phyloP scores from a whole-genome alignment of 2,329 filamentous ascomycete species.

The Chaetomium sp. region DNA sequence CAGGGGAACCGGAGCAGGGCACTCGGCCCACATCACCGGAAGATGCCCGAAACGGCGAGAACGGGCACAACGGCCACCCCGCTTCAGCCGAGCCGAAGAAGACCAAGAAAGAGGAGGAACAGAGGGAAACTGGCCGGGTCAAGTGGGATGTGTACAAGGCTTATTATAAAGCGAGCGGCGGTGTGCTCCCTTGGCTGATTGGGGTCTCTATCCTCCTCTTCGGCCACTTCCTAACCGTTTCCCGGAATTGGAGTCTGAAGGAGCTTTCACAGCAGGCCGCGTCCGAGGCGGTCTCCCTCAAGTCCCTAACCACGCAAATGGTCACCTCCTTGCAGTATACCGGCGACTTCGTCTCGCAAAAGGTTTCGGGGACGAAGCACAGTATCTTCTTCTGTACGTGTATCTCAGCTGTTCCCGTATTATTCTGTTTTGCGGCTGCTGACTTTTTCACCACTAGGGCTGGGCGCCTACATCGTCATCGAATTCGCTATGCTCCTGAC shows the following conservation, averaged over 20 bases:
- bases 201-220: conserved; percentile 36
- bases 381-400: conserved; percentile 30
- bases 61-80: conserved; percentile 3
- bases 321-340: conserved; percentile 21
- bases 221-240: conserved; percentile 35
- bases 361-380: conserved; percentile 22
- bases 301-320: conserved; percentile 17
- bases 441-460: conserved; percentile 32
- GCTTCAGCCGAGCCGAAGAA: conserved; percentile 5
- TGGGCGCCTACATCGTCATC: conserved; percentile 38
- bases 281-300: conserved; percentile 23
- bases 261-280: conserved; percentile 39
- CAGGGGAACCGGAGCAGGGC: background rate
- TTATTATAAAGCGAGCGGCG: conserved; percentile 40
- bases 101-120: conserved; percentile 35
- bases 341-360: conserved; percentile 19
- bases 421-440: conserved; percentile 5
- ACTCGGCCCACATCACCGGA: background rate
- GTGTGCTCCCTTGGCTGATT: conserved; percentile 36
- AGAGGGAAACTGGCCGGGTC: conserved; percentile 40
- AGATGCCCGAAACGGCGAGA: background rate
- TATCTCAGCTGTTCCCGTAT: conserved; percentile 19
- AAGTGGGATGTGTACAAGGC: conserved; percentile 41
- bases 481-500: conserved; percentile 35
- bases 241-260: conserved; percentile 42